Evolutionary conservation across 2,329 filamentous ascomycete genomes (phyloP).

Genomic region (Remersonia thermophila): DNA sequence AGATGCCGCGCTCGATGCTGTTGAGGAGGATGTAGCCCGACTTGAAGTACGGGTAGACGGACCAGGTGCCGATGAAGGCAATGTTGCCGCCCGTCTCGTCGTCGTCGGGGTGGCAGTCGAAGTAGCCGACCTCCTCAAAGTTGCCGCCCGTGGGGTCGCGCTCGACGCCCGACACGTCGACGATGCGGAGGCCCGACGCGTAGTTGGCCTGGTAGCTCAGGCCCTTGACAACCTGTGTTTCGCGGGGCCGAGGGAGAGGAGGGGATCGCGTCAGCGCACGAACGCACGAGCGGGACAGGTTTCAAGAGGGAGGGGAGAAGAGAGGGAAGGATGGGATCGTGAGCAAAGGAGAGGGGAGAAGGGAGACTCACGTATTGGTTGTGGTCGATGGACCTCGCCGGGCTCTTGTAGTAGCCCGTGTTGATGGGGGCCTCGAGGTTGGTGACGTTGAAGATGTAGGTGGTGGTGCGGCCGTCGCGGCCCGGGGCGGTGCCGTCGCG

Average conservation of each 20-base stretch:
- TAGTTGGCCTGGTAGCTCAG: conserved; percentile 39
- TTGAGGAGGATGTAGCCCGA: conserved; percentile 39
- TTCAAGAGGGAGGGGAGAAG: no score
- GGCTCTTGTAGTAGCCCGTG: conserved; percentile 31
- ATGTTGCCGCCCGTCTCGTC: conserved; percentile 29
- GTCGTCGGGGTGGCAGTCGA: conserved; percentile 40
- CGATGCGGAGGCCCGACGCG: conserved; percentile 33
- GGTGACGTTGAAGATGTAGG: conserved; percentile 39
- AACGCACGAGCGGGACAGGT: no score
- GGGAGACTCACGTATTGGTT: conserved; percentile 30
- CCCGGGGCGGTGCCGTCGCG: conserved; percentile 26
- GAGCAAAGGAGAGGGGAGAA: no score
- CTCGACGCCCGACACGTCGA: conserved; percentile 26
- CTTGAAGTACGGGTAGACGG: conserved; percentile 35
- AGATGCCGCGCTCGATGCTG: conserved; percentile 39
- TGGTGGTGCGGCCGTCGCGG: conserved; percentile 32
- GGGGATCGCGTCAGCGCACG: no score
- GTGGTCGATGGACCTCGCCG: conserved; percentile 32
- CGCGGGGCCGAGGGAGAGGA: no score
- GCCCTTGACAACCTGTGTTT: conserved; percentile 26
- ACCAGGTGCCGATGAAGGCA: conserved; percentile 34
- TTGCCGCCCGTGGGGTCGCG: conserved; percentile 31
- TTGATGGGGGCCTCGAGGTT: conserved; percentile 17
- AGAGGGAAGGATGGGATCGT: no score
- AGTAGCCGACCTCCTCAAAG: conserved; percentile 36